Percentiles rank a stretch among this genome's conserved stretches.
These are phyloP conservation scores for Arthrobotrys iridis DNA, from an alignment of 2,329 filamentous ascomycete genomes.

Conservation along the genomic window DNA sequence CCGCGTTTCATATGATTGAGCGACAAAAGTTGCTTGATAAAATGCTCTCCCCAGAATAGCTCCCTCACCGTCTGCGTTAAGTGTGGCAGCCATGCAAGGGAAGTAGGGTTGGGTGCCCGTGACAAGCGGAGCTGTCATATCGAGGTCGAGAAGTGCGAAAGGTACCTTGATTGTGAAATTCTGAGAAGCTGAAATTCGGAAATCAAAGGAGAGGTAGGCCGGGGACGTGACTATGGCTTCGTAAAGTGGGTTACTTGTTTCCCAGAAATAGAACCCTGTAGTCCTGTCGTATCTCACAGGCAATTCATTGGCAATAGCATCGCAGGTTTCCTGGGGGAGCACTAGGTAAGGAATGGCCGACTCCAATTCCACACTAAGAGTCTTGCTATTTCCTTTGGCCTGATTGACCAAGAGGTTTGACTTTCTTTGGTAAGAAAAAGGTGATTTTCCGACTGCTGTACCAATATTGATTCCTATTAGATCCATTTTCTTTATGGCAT, in stretches of 20 bases:
- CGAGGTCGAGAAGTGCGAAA: conserved; percentile 60
- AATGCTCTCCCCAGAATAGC: conserved; percentile 63
- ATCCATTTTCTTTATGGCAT: not conserved
- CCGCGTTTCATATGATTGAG: conserved; percentile 61
- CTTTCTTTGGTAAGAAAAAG: not conserved
- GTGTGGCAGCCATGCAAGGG: conserved; percentile 63
- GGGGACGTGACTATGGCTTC: conserved; percentile 62
- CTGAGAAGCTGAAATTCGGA: conserved; percentile 59
- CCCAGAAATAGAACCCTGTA: conserved; percentile 63
- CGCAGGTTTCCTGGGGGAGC: conserved; percentile 62
- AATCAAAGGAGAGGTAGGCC: conserved; percentile 62
- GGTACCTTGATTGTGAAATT: conserved; percentile 64
- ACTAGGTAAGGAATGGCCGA: conserved; percentile 62
- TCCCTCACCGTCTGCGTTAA: conserved; percentile 4
- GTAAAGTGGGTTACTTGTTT: conserved; percentile 60
- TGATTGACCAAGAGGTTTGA: not conserved
- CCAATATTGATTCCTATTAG: not conserved
- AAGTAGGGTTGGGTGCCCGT: conserved; percentile 57
- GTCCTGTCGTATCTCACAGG: conserved; percentile 61
- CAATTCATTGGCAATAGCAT: conserved; percentile 61
- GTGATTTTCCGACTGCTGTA: not conserved
- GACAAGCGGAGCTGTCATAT: conserved; percentile 60
- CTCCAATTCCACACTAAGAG: not conserved
- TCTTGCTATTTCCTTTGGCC: not conserved
- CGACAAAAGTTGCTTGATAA: conserved; percentile 65